Evolutionary conservation across 106 monocot species (phyloP), one percentile per base, ranked within the genome.

Genomic region (Dioscorea dumetorum): DNA sequence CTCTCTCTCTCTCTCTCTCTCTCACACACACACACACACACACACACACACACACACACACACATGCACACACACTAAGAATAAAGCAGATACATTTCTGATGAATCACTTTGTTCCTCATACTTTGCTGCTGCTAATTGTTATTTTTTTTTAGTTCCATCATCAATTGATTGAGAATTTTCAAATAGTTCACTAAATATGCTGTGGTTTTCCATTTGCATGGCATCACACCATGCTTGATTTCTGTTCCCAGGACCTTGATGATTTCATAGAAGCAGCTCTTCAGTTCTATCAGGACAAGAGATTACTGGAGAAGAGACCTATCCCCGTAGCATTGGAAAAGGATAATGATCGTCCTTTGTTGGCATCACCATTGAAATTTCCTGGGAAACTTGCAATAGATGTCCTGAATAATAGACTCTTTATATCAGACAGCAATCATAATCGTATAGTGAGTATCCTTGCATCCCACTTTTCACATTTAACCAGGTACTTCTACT

Each of bases 351-450:
- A 80, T 71, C 74, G 58, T 34, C 77, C 78, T 33, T 75, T 87
- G 50, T 67, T 84, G 67, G 60, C 77, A 60, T 87, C 92, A 18
- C 84, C 91, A 60, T 65, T 97, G 24, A 97, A 91, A 77, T 97
- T 89, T 59, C 97, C 97, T 48, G 97, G 92, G 66, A 97, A 97
- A 61, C 86, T 97, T 70, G 82, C 85, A 50, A 59, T 87, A 54
- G 97, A 97, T 81, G 67, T 76, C 49, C 74, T 68, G 58, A 97
- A 97, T 70, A 85, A 89, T 67, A 84, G 97, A 63, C 61, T 97
- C 2, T 97, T 97, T 63, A 92, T 97, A 70, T 97, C 97, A 58
- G 97, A 97, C 71, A 97, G 97, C 68, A 97, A 97, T 58, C 91
- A 97, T 62, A 97, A 97, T 78, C 84, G 97, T 80, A 92, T 97